phyloP scores from a whole-genome alignment of 2,329 filamentous ascomycete species.

The Diplodia seriata region DNA sequence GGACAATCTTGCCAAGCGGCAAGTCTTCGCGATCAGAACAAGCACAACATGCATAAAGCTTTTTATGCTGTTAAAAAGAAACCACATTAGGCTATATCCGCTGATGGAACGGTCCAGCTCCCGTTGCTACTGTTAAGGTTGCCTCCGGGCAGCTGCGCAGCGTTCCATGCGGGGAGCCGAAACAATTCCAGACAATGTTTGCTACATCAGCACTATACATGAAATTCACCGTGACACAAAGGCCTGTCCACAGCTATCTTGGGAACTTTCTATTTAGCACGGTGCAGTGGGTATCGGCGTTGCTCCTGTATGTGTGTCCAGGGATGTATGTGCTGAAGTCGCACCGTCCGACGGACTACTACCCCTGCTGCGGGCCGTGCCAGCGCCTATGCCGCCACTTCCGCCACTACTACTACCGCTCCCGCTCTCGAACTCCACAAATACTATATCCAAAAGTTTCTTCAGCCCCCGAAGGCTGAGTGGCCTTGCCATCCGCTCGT shows the following conservation, averaged over 20 bases:
- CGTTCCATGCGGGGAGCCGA: conserved; percentile 1
- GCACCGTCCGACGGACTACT: background rate
- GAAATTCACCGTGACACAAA: background rate
- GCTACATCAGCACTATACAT: background rate
- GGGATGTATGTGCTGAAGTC: background rate
- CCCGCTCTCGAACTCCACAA: background rate
- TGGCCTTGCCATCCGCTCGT: background rate
- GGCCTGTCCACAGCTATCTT: no score
- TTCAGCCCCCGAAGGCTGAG: background rate
- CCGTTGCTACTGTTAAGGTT: background rate
- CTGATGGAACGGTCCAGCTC: background rate
- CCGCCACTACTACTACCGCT: background rate
- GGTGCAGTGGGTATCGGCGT: background rate
- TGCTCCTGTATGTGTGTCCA: background rate
- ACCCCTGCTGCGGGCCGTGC: background rate
- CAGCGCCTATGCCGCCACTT: background rate
- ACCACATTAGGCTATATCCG: background rate
- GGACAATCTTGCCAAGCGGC: no score
- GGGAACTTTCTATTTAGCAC: background rate
- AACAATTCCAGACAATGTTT: background rate
- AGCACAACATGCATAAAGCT: background rate
- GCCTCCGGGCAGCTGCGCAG: background rate
- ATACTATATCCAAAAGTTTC: background rate
- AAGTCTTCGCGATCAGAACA: background rate
- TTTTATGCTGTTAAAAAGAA: background rate